Evolutionary conservation across 768 basidiomycete species (phyloP), one percentile per base, ranked within the genome.

Genomic region (Tephrocybe sp.): DNA sequence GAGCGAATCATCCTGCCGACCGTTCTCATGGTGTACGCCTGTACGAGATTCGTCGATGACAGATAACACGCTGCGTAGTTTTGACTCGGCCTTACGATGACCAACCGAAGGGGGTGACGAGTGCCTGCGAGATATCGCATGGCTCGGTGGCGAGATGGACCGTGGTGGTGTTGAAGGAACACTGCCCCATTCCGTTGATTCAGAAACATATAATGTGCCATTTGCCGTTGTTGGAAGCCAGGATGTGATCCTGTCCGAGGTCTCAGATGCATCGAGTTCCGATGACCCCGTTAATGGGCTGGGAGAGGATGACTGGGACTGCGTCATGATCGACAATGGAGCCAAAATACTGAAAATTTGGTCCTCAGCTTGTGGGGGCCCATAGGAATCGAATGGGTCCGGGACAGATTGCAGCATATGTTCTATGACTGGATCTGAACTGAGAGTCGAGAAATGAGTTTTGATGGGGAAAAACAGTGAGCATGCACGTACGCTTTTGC

Each of bases 321-420:
- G 66, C 33, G 80, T 79, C 72, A 86, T 84, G 50, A 91, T 83
- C 25, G 88, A 87, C 25, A 92, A 74, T 2, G 94, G 94, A 4
- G 91, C 84, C 1, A 97, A 78, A 52, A 97, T 94, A 62, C 84
- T 91, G 70, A 95, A 95, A 56, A 97, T 94, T 62, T 92, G 86
- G 59, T 93, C 87, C 64, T 94, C 90, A 34, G 88, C 76, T 58
- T 87, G 89, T 2, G 88, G 86, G 18, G 89, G 88, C 3, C 91
- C 91, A 60, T 95, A 95, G 0, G 91, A 80, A 56, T 95, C 93
- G 55, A 95, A 95, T 25, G 94, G 91, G 64, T 97, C 94, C 16
- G 93, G 93, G 40, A 94, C 78, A 7, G 87, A 80, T 66, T 91
- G 86, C 2, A 97, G 73, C 83, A 97, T 88, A 1, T 88, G 88